phyloP scores from a whole-genome alignment of 306 rosid genomes.

The Carpinus fangiana region DNA sequence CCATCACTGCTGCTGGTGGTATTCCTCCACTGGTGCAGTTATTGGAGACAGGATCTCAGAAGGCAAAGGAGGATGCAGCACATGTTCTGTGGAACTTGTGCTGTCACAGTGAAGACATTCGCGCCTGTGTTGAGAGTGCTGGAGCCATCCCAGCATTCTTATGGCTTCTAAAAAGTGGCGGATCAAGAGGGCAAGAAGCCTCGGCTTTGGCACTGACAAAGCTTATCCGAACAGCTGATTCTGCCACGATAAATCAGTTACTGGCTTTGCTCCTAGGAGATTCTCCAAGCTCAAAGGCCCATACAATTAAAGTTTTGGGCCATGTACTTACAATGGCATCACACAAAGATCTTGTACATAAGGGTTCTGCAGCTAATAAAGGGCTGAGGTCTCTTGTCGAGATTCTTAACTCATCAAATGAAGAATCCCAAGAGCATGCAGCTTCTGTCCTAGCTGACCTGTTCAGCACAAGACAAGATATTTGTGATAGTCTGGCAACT shows the following conservation, averaged over 20 bases:
- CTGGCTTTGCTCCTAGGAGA: constrained; percentile 86
- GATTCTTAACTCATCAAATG: constrained; percentile 77
- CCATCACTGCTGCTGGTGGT: constrained; percentile 98
- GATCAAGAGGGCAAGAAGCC: constrained; percentile 83
- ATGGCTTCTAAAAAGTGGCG: constrained; percentile 90
- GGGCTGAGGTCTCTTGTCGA: constrained; percentile 86
- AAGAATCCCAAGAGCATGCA: constrained; percentile 82
- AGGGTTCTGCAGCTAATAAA: constrained; percentile 78
- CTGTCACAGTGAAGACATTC: constrained; percentile 95
- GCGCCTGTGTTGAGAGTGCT: constrained; percentile 82
- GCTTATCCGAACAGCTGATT: constrained; percentile 83
- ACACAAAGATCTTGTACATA: constrained; percentile 66
- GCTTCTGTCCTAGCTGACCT: constrained; percentile 94
- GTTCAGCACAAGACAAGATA: constrained; percentile 81
- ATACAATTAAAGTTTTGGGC: constrained; percentile 79
- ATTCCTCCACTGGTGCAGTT: constrained; percentile 95
- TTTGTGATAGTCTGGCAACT: constrained; percentile 82
- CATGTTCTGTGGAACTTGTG: constrained; percentile 91
- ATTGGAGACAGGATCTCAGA: constrained; percentile 87
- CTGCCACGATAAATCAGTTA: constrained; percentile 86
- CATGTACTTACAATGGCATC: constrained; percentile 83
- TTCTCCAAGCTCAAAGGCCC: constrained; percentile 71
- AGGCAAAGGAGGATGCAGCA: constrained; percentile 95
- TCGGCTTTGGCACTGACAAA: constrained; percentile 88
- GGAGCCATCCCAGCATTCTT: constrained; percentile 82